Evolutionary conservation across 305 asterid genomes (phyloP), one percentile per base, ranked within the genome.

Genomic region (Fraxinus angustifolia): DNA sequence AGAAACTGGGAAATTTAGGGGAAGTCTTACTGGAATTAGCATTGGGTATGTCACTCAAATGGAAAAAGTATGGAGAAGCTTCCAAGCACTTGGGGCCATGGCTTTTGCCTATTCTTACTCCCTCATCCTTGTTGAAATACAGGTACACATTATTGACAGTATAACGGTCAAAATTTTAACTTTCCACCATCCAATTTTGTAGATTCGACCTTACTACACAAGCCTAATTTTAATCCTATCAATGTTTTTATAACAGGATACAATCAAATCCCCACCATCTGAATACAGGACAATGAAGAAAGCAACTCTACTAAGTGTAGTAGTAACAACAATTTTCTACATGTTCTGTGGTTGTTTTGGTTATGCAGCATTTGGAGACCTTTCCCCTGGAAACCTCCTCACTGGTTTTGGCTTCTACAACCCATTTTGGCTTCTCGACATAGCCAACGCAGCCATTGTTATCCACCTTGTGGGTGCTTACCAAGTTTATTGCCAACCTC

Each of bases 91-190:
- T 48, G 99, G 98, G 31, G 98, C 90, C 77, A 90, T 95, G 11
- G 99, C 98, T 77, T 95, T 95, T 81, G 99, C 99, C 21, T 95
- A 93, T 81, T 95, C 99, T 76, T 95, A 93, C 90, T 95, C 99
- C 65, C 88, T 92, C 75, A 95, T 91, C 76, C 96, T 95, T 2
- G 90, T 95, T n/a, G 97, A 95, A 84, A 95, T 95, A 62, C 94
- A 93, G 94, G 98, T 93, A 86, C 34, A 67, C 21, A 50, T 8
- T 50, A 16, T 50, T 50, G 60, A 50, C 7, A 3, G 58, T 48
- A 16, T 48, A 3, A 48, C 0, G 7, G 21, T 50, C 60, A 14
- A 50, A 16, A 14, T 16, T 50, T 50, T 50, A 50, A 50, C 60
- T 50, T 50, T 50, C 60, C 21, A 50, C 21, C 60, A n/a, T n/a